Conservation (phyloP, 2,329 filamentous ascomycete species). For the Aureobasidium vineae region DNA sequence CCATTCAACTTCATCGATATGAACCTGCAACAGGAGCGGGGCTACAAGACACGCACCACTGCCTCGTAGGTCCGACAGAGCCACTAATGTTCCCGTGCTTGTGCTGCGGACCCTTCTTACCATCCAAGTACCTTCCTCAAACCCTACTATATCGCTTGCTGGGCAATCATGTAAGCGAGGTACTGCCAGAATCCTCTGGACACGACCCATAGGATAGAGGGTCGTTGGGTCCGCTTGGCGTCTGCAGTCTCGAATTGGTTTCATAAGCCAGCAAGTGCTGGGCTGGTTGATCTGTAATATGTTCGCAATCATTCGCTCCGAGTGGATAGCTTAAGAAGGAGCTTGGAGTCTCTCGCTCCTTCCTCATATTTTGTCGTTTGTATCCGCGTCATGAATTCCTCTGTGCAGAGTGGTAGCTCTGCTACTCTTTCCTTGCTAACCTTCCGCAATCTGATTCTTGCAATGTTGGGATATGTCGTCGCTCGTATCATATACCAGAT, state of each 20-base stretch:
- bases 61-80: neutral
- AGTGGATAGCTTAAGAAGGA: neutral
- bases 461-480: neutral
- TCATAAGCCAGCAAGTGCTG: neutral
- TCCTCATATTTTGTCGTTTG: neutral
- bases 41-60: neutral
- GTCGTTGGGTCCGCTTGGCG: neutral
- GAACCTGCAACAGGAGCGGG: neutral
- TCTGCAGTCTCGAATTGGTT: neutral
- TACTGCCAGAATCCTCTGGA: neutral
- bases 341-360: neutral
- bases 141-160: neutral
- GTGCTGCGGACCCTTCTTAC: neutral
- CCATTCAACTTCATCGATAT: conserved; percentile 1
- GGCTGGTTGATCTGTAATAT: neutral
- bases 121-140: neutral
- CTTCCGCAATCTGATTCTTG: neutral
- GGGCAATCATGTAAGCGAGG: conserved; percentile 5
- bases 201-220: neutral
- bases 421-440: neutral
- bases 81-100: conserved; percentile 11
- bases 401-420: neutral
- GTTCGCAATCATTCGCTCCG: neutral
- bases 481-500: conserved; percentile 16
- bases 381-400: neutral